Evolutionary conservation across 2,329 filamentous ascomycete genomes (phyloP), one percentile per base, ranked within the genome.

Genomic region (Chaetomium olivaceum): DNA sequence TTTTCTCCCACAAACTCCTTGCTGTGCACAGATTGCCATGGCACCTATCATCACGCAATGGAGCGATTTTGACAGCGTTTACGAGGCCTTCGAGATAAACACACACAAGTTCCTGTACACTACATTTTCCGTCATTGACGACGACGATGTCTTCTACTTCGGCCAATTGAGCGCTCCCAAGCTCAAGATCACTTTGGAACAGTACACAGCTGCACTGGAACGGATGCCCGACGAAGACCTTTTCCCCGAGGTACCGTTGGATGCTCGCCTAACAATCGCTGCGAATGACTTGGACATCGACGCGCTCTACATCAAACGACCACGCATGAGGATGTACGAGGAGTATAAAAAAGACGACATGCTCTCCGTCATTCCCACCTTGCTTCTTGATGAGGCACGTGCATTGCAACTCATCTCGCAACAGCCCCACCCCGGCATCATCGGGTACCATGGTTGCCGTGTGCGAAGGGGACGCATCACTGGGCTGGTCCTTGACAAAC

Each of bases 111-210:
- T 58, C 11, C 19, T 58, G 33, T 46, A 58, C 56, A 58, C 56
- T 9, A 36, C 43, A 19, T 58, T 58, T 33, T 25, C 27, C 6
- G 11, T 27, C 12, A 58, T 58, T 19, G 36, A 58, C 31, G 55
- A 46, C 7, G 36, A 58, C 23, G 56, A 58, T 14, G 33, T 46
- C 4, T 25, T 58, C 9, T 58, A 46, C 36, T 48, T 46, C 12
- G 56, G 56, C 36, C 56, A 58, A 14, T 36, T 58, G 12, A 58
- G 39, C 23, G 23, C 46, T 11, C 21, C 14, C 6, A 58, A 58
- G 16, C 56, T 48, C 7, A 29, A 58, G 23, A 58, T 58, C 33
- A 58, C 4, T n/a, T 39, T 48, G n/a, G 56, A 48, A n/a, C 56
- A 58, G 25, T 58, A 46, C 56, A 27, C n/a, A 6, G 11, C 56